Percentiles rank a stretch among this genome's conserved stretches.
Conservation (phyloP, 1,284 basidiomycete genomes). For the Apiotrichum laibachii region DNA sequence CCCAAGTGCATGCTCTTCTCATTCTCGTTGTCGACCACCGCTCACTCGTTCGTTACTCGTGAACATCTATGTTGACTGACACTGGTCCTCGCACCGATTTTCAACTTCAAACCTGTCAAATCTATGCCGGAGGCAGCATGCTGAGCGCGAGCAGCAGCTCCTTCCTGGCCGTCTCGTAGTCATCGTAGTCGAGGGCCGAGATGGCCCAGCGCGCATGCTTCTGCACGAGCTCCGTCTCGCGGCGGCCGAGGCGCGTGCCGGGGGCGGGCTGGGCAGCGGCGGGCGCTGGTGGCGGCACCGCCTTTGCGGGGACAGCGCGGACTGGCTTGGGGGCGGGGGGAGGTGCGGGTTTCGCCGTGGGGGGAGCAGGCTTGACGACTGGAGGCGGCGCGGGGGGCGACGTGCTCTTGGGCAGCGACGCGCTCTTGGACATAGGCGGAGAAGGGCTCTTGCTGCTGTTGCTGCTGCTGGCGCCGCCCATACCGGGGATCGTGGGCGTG, state of each 20-base stretch:
- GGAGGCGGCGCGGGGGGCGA: not conserved
- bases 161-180: conserved; percentile 73
- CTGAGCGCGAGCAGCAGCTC: conserved; percentile 73
- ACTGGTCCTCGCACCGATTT: no score
- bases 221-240: conserved; percentile 66
- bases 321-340: not conserved
- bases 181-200: conserved; percentile 87
- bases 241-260: conserved; percentile 25
- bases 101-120: no score
- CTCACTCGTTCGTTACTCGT: no score
- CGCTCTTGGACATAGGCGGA: conserved; percentile 13
- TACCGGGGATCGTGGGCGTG: not conserved
- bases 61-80: no score
- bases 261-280: not conserved
- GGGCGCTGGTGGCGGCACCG: conserved; percentile 4
- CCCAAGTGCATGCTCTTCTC: no score
- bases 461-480: conserved; percentile 8
- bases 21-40: no score
- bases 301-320: not conserved
- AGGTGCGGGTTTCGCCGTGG: not conserved
- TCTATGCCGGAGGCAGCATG: conserved; percentile 52
- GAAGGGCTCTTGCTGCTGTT: not conserved
- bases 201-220: conserved; percentile 89
- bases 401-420: conserved; percentile 11
- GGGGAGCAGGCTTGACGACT: not conserved